phyloP scores from a whole-genome alignment of 1,139 yeast species.

The Eremothecium gossypii region DNA sequence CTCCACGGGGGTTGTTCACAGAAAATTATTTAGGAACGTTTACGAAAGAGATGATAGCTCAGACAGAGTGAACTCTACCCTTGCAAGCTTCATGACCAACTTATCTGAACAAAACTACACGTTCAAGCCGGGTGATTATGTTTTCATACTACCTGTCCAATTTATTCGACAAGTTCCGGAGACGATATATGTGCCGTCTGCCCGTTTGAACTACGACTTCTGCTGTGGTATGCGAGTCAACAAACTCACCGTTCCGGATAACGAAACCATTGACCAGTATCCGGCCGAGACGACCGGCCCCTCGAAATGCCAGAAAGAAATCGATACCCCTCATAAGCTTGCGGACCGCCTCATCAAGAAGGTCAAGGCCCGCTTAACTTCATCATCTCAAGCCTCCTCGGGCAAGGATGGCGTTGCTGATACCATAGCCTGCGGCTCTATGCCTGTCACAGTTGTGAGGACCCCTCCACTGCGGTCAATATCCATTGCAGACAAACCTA shows the following conservation, averaged over 20 bases:
- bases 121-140: constrained; percentile 58
- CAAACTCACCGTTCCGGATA: constrained; percentile 5
- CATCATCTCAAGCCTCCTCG: background rate
- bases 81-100: constrained; percentile 11
- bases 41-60: background rate
- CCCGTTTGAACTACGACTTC: constrained; percentile 26
- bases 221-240: constrained; percentile 13
- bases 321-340: constrained; percentile 5
- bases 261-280: background rate
- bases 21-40: constrained; percentile 12
- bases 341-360: constrained; percentile 18
- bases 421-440: constrained; percentile 14
- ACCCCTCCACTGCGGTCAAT: constrained; percentile 75
- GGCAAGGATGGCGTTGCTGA: background rate
- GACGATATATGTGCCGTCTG: constrained; percentile 46
- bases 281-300: no score
- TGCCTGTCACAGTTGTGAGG: constrained; percentile 39
- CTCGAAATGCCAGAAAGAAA: background rate
- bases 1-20: constrained; percentile 10
- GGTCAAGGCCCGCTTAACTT: constrained; percentile 16
- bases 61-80: constrained; percentile 2
- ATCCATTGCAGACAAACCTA: constrained; percentile 68
- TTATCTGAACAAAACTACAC: constrained; percentile 9
- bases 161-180: constrained; percentile 70
- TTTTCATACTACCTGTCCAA: constrained; percentile 62